Conservation (phyloP, 768 basidiomycete genomes). For the Amanita rubescens region DNA sequence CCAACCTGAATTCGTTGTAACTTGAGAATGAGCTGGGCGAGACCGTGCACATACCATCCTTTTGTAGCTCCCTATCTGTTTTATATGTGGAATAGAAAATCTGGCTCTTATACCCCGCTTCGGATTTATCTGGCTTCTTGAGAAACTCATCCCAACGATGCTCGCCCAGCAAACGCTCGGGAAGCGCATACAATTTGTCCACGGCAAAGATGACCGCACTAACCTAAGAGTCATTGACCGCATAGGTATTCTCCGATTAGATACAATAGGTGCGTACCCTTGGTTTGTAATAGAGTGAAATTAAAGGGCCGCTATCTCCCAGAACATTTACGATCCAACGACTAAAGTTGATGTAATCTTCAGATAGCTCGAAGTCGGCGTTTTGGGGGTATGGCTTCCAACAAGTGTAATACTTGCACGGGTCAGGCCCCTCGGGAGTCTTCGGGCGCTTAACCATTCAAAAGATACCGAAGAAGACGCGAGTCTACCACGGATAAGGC, state of each 20-base stretch:
- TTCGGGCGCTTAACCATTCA: slow-evolving; percentile 34
- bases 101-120: slow-evolving; percentile 27
- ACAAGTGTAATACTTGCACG: slow-evolving; percentile 39
- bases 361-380: slow-evolving; percentile 35
- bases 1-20: slow-evolving; percentile 33
- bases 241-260: background rate
- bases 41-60: slow-evolving; percentile 34
- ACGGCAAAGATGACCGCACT: slow-evolving; percentile 44
- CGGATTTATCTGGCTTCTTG: slow-evolving; percentile 29
- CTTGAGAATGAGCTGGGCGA: background rate
- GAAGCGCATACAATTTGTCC: slow-evolving; percentile 27
- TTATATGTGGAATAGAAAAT: slow-evolving; percentile 38
- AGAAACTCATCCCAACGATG: slow-evolving; percentile 44
- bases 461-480: background rate
- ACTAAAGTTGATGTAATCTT: slow-evolving; percentile 32
- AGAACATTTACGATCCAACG: slow-evolving; percentile 43
- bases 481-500: too few relatives aligned
- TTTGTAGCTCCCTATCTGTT: slow-evolving; percentile 36
- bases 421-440: slow-evolving; percentile 34
- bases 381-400: slow-evolving; percentile 43
- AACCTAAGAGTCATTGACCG: slow-evolving; percentile 22
- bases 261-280: slow-evolving; percentile 24
- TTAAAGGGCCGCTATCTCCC: slow-evolving; percentile 25
- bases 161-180: slow-evolving; percentile 37
- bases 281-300: slow-evolving; percentile 42